Conservation (phyloP, 352 stramenopile species). For the Pythium biforme region DNA sequence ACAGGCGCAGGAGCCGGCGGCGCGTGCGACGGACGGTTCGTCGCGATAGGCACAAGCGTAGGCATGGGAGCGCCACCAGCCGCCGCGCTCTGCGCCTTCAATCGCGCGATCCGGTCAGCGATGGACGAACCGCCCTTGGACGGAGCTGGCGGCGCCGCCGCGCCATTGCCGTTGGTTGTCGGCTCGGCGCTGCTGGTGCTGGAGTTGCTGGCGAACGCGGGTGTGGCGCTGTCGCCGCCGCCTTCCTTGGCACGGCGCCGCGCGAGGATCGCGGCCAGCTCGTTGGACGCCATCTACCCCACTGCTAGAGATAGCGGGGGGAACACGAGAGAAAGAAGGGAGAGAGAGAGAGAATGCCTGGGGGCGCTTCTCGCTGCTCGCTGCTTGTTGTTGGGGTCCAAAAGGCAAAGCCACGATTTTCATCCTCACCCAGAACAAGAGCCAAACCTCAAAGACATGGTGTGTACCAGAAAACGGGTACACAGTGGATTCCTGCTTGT, state of each 20-base stretch:
- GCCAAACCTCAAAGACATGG: background rate
- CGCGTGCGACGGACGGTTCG: constrained; percentile 27
- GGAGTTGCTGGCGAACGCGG: constrained; percentile 39
- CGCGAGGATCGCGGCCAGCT: constrained; percentile 80
- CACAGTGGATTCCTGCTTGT: background rate
- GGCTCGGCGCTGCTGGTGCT: constrained; percentile 15
- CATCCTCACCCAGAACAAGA: too few species aligned
- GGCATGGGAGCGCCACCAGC: constrained; percentile 31
- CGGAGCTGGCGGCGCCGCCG: constrained; percentile 1
- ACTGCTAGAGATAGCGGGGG: background rate
- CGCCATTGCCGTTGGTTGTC: constrained; percentile 1
- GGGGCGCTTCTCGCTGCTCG: too few species aligned
- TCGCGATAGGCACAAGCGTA: constrained; percentile 25
- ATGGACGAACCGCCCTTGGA: constrained; percentile 45
- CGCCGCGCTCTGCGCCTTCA: constrained; percentile 64
- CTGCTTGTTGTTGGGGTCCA: too few species aligned
- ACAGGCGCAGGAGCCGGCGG: background rate
- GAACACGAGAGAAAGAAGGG: constrained; percentile 8
- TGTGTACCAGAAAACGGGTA: background rate
- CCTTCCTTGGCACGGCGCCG: constrained; percentile 70
- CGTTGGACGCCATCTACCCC: constrained; percentile 69
- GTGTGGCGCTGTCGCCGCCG: constrained; percentile 26
- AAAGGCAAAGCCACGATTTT: too few species aligned
- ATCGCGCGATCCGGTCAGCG: constrained; percentile 70
- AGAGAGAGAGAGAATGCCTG: constrained; percentile 9